Percentiles rank a stretch among this genome's conserved stretches.
phyloP scores from a whole-genome alignment of 352 stramenopile genomes.

The Plasmopara muralis region DNA sequence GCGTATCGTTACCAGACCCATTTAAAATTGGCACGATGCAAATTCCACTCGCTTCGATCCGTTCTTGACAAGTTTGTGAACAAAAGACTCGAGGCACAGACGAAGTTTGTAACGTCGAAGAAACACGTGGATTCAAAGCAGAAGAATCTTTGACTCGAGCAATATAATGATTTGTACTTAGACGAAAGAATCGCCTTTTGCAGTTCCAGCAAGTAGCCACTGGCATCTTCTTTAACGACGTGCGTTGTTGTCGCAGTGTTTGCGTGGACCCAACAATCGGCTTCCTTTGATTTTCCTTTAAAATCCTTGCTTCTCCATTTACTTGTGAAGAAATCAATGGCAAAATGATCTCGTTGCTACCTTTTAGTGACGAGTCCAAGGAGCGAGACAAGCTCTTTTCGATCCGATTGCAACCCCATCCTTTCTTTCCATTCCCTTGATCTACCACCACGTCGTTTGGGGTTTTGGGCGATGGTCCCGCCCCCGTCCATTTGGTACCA shows the following conservation, averaged over 20 bases:
- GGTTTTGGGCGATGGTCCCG: conserved; percentile 14
- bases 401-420: not conserved
- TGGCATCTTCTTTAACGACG: conserved; percentile 22
- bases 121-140: conserved; percentile 8
- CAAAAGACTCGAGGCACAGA: conserved; percentile 33
- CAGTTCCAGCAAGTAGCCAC: conserved; percentile 63
- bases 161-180: conserved; percentile 13
- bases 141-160: not conserved
- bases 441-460: conserved; percentile 1
- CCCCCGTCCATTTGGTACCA: conserved; percentile 60
- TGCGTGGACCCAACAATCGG: too few relatives aligned
- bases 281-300: too few relatives aligned
- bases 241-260: too few relatives aligned
- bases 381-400: too few relatives aligned
- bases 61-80: conserved; percentile 31
- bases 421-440: conserved; percentile 16
- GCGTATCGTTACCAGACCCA: too few relatives aligned
- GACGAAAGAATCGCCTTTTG: conserved; percentile 42
- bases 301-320: too few relatives aligned
- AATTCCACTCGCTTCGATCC: conserved; percentile 34
- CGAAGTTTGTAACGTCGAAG: conserved; percentile 22
- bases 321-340: too few relatives aligned
- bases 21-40: conserved; percentile 36
- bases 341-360: too few relatives aligned
- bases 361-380: too few relatives aligned